These are phyloP conservation scores for Chernovozyma aurita DNA, from an alignment of 1,139 yeast genomes.

Conservation along the genomic window DNA sequence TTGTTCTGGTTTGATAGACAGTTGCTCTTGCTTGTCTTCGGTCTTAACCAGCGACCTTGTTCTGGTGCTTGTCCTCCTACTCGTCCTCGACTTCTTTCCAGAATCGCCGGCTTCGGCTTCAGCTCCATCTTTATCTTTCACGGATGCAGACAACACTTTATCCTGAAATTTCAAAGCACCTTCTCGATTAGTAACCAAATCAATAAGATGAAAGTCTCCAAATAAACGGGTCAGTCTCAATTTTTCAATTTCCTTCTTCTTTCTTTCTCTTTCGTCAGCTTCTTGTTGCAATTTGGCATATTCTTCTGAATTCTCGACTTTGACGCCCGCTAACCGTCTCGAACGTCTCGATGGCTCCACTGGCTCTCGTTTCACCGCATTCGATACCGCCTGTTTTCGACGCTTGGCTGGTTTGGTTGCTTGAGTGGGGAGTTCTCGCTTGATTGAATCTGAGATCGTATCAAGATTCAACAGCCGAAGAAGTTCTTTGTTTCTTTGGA, in stretches of 20 bases:
- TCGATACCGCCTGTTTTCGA: conserved; percentile 19
- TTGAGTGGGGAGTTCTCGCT: conserved; percentile 20
- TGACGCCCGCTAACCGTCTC: conserved; percentile 61
- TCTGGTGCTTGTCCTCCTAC: too few relatives aligned
- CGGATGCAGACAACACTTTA: conserved; percentile 15
- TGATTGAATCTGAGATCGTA: conserved; percentile 26
- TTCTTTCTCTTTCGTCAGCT: conserved; percentile 30
- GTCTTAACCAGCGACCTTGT: too few relatives aligned
- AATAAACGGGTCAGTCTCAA: conserved; percentile 50
- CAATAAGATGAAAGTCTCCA: conserved; percentile 61
- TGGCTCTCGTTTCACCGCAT: conserved; percentile 19
- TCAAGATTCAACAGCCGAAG: conserved; percentile 36
- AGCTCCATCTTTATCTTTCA: conserved; percentile 21
- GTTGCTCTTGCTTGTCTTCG: conserved; percentile 2
- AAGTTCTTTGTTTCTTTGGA: conserved; percentile 38
- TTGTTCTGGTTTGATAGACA: not conserved
- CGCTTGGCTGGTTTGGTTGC: conserved; percentile 14
- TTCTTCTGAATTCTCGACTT: conserved; percentile 37
- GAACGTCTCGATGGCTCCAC: conserved; percentile 57
- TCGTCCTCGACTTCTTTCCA: conserved; percentile 2
- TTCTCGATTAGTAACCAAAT: conserved; percentile 43
- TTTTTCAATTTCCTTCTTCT: conserved; percentile 45
- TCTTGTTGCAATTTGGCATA: conserved; percentile 28
- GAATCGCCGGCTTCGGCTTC: too few relatives aligned
- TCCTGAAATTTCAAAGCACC: conserved; percentile 30